Conservation (phyloP, 495 filamentous ascomycete genomes). For the Polyplosphaeria fusca region DNA sequence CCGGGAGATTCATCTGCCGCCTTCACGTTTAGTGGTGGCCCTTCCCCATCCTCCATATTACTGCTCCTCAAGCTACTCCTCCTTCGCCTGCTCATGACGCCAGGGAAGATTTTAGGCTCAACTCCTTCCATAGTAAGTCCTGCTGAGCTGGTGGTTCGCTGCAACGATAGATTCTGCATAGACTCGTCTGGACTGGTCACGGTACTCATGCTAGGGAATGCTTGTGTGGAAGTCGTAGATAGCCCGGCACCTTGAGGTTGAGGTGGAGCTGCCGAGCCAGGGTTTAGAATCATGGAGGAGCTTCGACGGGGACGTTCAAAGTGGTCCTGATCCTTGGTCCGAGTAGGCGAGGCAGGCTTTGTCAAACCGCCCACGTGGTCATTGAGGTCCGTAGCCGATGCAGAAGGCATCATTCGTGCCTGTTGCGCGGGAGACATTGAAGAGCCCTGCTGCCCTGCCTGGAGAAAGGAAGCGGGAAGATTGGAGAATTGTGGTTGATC, state of each 20-base stretch:
- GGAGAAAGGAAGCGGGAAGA: conserved; percentile 24
- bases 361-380: not conserved
- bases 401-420: not conserved
- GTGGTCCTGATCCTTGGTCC: not conserved
- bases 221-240: not conserved
- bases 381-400: not conserved
- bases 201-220: not conserved
- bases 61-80: conserved; percentile 31
- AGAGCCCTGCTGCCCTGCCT: not conserved
- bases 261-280: conserved; percentile 12
- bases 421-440: no score
- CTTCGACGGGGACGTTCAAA: conserved; percentile 22
- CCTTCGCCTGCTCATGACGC: conserved; percentile 36
- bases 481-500: conserved; percentile 20
- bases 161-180: not conserved
- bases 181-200: not conserved
- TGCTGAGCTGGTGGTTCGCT: not conserved
- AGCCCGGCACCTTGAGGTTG: not conserved
- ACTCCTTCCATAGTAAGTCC: conserved; percentile 21
- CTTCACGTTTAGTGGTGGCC: not conserved
- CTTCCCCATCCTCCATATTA: conserved; percentile 17
- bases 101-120: conserved; percentile 43
- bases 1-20: not conserved
- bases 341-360: conserved; percentile 9
- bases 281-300: conserved; percentile 27